phyloP scores from a whole-genome alignment of 2,329 filamentous ascomycete genomes.

The Alternaria consortialis region DNA sequence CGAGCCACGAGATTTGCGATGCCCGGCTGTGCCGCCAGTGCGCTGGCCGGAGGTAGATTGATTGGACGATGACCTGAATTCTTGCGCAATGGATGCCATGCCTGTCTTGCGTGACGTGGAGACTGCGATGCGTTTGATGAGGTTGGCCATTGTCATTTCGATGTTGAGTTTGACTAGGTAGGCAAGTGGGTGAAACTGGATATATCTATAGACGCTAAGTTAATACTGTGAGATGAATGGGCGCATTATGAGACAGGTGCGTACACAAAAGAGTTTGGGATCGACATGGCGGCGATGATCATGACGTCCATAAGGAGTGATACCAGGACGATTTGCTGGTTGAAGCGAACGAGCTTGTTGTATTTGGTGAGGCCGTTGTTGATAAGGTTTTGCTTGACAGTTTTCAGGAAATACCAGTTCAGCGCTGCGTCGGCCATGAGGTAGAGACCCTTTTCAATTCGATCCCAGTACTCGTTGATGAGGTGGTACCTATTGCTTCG shows the following conservation, averaged over 20 bases:
- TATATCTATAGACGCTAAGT: slow-evolving; percentile 47
- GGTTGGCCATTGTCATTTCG: slow-evolving; percentile 62
- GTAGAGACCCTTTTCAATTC: slow-evolving; percentile 51
- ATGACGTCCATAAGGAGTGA: slow-evolving; percentile 62
- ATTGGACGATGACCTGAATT: slow-evolving; percentile 43
- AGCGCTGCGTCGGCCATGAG: slow-evolving; percentile 49
- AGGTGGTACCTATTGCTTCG: slow-evolving; percentile 31
- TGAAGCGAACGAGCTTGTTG: slow-evolving; percentile 60
- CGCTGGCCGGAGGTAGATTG: slow-evolving; percentile 28
- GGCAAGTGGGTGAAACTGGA: slow-evolving; percentile 61
- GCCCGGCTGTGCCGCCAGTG: slow-evolving; percentile 6
- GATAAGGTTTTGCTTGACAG: slow-evolving; percentile 59
- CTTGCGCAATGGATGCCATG: slow-evolving; percentile 36
- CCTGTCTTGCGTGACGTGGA: slow-evolving; percentile 41
- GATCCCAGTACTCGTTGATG: slow-evolving; percentile 53
- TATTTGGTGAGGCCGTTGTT: slow-evolving; percentile 62
- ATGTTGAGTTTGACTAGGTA: slow-evolving; percentile 62
- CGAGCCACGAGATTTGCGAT: slow-evolving; percentile 19
- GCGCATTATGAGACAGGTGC: neutral
- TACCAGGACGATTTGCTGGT: slow-evolving; percentile 59
- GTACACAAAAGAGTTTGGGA: slow-evolving; percentile 58
- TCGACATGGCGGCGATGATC: slow-evolving; percentile 59
- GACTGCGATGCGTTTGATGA: slow-evolving; percentile 55
- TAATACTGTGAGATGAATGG: neutral
- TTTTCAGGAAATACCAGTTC: slow-evolving; percentile 54